Evolutionary conservation across 2,329 filamentous ascomycete species (phyloP).

Genomic region (Dactylellina sp.): DNA sequence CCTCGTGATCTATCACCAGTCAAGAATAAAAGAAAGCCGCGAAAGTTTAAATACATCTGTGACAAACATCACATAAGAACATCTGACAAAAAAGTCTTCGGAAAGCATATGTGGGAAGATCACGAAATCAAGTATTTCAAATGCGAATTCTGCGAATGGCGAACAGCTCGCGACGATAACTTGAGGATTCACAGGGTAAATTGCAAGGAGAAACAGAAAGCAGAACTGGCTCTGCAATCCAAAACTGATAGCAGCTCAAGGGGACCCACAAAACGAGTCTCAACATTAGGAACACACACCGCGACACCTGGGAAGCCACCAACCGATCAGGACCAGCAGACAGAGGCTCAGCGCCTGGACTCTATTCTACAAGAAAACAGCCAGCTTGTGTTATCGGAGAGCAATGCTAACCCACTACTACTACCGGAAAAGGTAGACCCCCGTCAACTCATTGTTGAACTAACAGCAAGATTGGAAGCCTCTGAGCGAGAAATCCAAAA

Average conservation of each 20-base stretch:
- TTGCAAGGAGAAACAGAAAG: slow-evolving; percentile 9
- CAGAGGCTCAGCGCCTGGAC: too few relatives aligned
- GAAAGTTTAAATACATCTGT: background rate
- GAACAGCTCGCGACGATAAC: slow-evolving; percentile 19
- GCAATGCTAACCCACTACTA: too few relatives aligned
- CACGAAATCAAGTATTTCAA: slow-evolving; percentile 5
- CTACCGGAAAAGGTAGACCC: too few relatives aligned
- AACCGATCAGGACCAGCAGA: too few relatives aligned
- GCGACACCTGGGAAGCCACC: too few relatives aligned
- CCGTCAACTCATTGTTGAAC: background rate
- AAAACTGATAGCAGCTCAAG: too few relatives aligned
- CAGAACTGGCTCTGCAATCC: too few relatives aligned
- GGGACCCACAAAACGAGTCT: background rate
- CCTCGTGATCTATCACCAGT: too few relatives aligned
- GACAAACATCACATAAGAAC: background rate
- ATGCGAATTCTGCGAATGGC: slow-evolving; percentile 12
- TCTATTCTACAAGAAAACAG: background rate
- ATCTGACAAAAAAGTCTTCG: background rate
- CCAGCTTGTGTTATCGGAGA: background rate
- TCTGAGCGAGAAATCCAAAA: background rate
- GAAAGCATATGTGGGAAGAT: slow-evolving; percentile 15
- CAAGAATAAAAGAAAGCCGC: too few relatives aligned
- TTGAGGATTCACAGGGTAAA: background rate
- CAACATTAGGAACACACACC: background rate
- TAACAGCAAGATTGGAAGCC: background rate